phyloP scores from a whole-genome alignment of 164 flowering plant species.

The Dillenia suffruticosa region DNA sequence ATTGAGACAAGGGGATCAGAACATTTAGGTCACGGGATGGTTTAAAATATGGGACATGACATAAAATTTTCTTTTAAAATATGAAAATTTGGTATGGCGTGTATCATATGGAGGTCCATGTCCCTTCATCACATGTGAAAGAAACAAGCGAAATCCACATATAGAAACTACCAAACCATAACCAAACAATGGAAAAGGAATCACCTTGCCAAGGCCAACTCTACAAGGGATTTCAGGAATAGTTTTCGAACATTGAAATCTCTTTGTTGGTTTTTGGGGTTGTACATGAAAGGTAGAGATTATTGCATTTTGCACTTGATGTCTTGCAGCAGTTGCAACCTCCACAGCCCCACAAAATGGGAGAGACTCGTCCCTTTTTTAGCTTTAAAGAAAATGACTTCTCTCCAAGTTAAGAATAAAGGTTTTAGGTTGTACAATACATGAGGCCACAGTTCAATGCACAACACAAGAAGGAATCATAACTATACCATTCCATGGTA shows the following conservation, averaged over 20 bases:
- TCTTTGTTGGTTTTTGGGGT: conserved; percentile 14
- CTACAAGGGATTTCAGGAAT: conserved; percentile 13
- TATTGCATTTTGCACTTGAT: not conserved
- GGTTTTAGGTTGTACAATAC: not conserved
- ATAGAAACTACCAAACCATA: conserved; percentile 4
- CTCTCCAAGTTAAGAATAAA: not conserved
- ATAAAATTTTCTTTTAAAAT: not conserved
- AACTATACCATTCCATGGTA: not conserved
- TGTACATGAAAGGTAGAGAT: conserved; percentile 9
- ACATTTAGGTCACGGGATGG: conserved; percentile 21
- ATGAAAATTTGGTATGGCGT: not conserved
- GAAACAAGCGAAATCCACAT: conserved; percentile 11
- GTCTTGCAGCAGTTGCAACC: not conserved
- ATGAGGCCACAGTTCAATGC: conserved; percentile 1
- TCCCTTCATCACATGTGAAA: conserved; percentile 14
- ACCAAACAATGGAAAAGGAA: conserved; percentile 8
- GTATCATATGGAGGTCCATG: not conserved
- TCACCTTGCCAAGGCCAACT: conserved; percentile 7
- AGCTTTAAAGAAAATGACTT: not conserved
- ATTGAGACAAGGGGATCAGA: conserved; percentile 6
- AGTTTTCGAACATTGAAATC: conserved; percentile 5
- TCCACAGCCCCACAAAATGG: conserved; percentile 6
- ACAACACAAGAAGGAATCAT: not conserved
- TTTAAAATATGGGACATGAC: conserved; percentile 2
- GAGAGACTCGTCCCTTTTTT: conserved; percentile 1